Evolutionary conservation across 2,329 filamentous ascomycete genomes (phyloP).

Genomic region (Furcasterigmium furcatum): DNA sequence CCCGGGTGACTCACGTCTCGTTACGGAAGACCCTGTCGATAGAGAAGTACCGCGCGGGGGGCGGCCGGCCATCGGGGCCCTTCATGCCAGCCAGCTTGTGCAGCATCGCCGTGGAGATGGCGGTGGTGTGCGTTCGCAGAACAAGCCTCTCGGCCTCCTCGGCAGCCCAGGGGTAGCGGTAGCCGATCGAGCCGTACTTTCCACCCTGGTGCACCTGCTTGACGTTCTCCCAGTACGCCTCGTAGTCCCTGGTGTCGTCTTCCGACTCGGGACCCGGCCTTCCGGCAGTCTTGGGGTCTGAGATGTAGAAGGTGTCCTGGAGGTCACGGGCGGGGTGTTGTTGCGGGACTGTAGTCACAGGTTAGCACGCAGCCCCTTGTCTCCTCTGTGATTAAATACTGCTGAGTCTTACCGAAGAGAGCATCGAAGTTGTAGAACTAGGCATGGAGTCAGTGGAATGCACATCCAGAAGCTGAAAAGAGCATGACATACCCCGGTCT

Average conservation of each 20-base stretch:
- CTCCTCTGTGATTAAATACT: too few species aligned
- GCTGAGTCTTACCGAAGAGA: slow-evolving; percentile 6
- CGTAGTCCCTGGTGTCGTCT: slow-evolving; percentile 64
- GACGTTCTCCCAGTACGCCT: slow-evolving; percentile 85
- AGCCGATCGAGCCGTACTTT: slow-evolving; percentile 92
- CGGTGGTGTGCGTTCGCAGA: slow-evolving; percentile 93
- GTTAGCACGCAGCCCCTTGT: too few species aligned
- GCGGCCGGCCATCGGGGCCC: slow-evolving; percentile 63
- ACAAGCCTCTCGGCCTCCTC: slow-evolving; percentile 86
- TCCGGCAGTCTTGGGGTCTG: slow-evolving; percentile 78
- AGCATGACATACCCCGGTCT: slow-evolving; percentile 82
- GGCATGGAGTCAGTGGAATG: background rate
- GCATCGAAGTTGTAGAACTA: slow-evolving; percentile 12
- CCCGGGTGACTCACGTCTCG: slow-evolving; percentile 54
- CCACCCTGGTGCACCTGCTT: slow-evolving; percentile 84
- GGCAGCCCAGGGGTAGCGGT: slow-evolving; percentile 89
- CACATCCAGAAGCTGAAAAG: background rate
- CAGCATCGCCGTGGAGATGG: slow-evolving; percentile 86
- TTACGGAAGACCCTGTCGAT: slow-evolving; percentile 99
- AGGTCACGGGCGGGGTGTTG: slow-evolving; percentile 96
- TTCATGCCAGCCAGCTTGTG: slow-evolving; percentile 83
- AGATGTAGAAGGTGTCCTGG: slow-evolving; percentile 98
- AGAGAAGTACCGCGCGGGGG: slow-evolving; percentile 88
- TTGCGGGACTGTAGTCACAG: slow-evolving; percentile 16
- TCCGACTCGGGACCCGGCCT: slow-evolving; percentile 55